phyloP scores from a whole-genome alignment of 345 rosid species.

The Chamaenerion angustifolium region DNA sequence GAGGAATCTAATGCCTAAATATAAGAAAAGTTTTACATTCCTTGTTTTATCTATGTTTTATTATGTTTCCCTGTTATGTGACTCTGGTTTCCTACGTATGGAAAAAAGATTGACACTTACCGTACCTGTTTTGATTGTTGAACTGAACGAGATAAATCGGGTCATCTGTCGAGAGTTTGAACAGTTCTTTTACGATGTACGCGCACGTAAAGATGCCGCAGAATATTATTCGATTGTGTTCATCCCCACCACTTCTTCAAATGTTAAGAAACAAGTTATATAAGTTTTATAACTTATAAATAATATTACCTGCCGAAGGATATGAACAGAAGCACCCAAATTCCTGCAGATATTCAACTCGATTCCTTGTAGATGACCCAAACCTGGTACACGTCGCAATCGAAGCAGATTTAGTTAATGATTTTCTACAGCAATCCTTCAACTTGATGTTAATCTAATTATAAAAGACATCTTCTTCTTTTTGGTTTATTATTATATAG shows the following conservation, averaged over 20 bases:
- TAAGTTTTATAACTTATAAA: background rate
- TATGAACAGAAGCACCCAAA: constrained; percentile 61
- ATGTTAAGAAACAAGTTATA: background rate
- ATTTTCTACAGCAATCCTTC: too few relatives aligned
- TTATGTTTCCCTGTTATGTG: too few relatives aligned
- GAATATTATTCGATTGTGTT: constrained; percentile 3
- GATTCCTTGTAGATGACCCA: constrained; percentile 87
- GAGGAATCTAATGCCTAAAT: too few relatives aligned
- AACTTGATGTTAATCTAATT: background rate
- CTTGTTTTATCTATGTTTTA: too few relatives aligned
- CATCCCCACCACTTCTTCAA: background rate
- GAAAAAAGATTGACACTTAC: background rate
- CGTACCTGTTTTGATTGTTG: constrained; percentile 37
- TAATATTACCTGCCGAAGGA: constrained; percentile 66
- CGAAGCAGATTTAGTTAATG: background rate
- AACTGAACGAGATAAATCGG: constrained; percentile 55
- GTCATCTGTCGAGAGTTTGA: constrained; percentile 43
- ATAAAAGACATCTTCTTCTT: constrained; percentile 1
- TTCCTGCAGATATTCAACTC: constrained; percentile 38
- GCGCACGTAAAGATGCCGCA: constrained; percentile 59
- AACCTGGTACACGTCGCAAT: constrained; percentile 36
- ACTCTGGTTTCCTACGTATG: too few relatives aligned
- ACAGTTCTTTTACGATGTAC: constrained; percentile 45
- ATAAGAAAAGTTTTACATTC: too few relatives aligned
- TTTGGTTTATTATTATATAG: constrained; percentile 21